Percentiles rank a stretch among this genome's conserved stretches.
These are phyloP conservation scores for Boletus tomentosulus DNA, from an alignment of 768 basidiomycete species.

Conservation along the genomic window DNA sequence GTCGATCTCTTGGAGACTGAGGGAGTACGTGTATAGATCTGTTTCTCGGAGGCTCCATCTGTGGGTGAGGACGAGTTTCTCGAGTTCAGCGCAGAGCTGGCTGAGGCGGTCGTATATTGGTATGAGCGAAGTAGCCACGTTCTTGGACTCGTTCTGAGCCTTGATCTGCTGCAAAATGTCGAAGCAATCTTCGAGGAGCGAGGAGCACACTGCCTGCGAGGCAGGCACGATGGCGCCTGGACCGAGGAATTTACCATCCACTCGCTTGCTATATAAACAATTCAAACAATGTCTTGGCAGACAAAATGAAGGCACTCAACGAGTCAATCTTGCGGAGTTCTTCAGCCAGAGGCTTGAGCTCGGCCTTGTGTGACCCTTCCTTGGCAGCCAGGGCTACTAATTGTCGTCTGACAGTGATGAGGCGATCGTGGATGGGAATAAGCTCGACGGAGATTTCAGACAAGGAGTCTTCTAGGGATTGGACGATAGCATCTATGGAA, in stretches of 20 bases:
- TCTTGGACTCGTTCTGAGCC: slow-evolving; percentile 84
- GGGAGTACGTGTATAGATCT: slow-evolving; percentile 89
- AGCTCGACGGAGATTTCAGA: slow-evolving; percentile 88
- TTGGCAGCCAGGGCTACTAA: slow-evolving; percentile 86
- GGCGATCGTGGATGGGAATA: slow-evolving; percentile 82
- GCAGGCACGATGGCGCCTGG: slow-evolving; percentile 86
- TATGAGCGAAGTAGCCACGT: slow-evolving; percentile 80
- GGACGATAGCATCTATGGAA: slow-evolving; percentile 65
- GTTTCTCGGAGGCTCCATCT: slow-evolving; percentile 96
- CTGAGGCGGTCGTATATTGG: slow-evolving; percentile 91
- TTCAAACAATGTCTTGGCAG: slow-evolving; percentile 12
- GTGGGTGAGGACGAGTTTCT: slow-evolving; percentile 89
- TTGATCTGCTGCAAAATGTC: slow-evolving; percentile 94
- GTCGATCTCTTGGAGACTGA: slow-evolving; percentile 93
- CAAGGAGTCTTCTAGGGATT: slow-evolving; percentile 76
- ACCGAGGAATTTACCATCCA: slow-evolving; percentile 93
- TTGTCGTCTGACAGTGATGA: slow-evolving; percentile 84
- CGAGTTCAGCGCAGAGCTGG: slow-evolving; percentile 83
- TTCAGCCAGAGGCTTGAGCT: slow-evolving; percentile 86
- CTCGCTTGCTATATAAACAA: slow-evolving; percentile 61
- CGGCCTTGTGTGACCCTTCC: slow-evolving; percentile 77
- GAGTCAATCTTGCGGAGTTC: slow-evolving; percentile 95
- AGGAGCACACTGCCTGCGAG: slow-evolving; percentile 88
- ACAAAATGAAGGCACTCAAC: slow-evolving; percentile 59
- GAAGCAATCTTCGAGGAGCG: slow-evolving; percentile 94